Conservation (phyloP, 139 green algal species). For the Nannochloris sp. region DNA sequence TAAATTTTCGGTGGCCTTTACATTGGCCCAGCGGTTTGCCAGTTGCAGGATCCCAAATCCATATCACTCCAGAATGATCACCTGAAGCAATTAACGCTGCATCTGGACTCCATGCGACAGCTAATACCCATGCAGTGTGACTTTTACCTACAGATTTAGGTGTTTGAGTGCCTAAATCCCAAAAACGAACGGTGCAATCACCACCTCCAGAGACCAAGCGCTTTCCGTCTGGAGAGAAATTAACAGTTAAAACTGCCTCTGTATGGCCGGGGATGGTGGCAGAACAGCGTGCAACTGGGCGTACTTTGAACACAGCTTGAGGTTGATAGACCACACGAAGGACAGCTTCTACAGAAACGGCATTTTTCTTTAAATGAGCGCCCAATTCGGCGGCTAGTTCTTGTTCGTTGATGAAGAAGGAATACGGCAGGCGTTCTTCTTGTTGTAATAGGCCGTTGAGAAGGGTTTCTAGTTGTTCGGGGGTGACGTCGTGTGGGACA, state of each 20-base stretch:
- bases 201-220: slow-evolving; percentile 79
- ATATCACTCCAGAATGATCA: slow-evolving; percentile 77
- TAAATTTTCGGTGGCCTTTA: slow-evolving; percentile 88
- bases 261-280: slow-evolving; percentile 83
- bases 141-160: slow-evolving; percentile 70
- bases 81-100: slow-evolving; percentile 63
- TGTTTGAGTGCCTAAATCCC: slow-evolving; percentile 87
- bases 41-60: slow-evolving; percentile 76
- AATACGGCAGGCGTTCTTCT: slow-evolving; percentile 86
- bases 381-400: slow-evolving; percentile 69
- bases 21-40: slow-evolving; percentile 55
- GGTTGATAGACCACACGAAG: slow-evolving; percentile 88
- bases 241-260: slow-evolving; percentile 83
- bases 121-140: slow-evolving; percentile 90
- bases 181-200: slow-evolving; percentile 90
- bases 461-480: slow-evolving; percentile 77
- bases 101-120: slow-evolving; percentile 88
- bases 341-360: slow-evolving; percentile 71
- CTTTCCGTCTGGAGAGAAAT: slow-evolving; percentile 87
- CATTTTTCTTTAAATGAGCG: slow-evolving; percentile 54
- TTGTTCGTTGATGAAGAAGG: slow-evolving; percentile 81
- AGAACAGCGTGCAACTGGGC: slow-evolving; percentile 85
- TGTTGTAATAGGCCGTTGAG: slow-evolving; percentile 81
- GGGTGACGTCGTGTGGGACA: slow-evolving; percentile 70
- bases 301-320: slow-evolving; percentile 90